phyloP scores from a whole-genome alignment of 805 yeast genomes.

The Ascoidea asiatica region DNA sequence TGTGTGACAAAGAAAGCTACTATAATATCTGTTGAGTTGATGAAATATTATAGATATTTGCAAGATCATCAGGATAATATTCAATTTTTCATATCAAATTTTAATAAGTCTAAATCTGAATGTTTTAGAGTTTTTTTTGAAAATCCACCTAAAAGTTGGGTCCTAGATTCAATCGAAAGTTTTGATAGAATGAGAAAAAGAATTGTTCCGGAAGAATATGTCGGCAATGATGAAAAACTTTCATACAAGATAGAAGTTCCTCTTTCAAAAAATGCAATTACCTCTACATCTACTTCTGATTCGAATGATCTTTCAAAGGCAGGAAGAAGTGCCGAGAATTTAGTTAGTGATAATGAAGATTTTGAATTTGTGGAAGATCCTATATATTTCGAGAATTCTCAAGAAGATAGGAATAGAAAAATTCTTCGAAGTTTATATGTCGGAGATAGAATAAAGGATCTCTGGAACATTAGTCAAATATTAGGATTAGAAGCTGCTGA shows the following conservation, averaged over 20 bases:
- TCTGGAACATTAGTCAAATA: constrained; percentile 67
- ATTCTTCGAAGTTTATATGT: constrained; percentile 54
- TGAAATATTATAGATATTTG: constrained; percentile 34
- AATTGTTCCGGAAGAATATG: constrained; percentile 38
- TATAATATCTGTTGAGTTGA: constrained; percentile 31
- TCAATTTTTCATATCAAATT: constrained; percentile 31
- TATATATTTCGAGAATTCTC: constrained; percentile 20
- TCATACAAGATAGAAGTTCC: constrained; percentile 29
- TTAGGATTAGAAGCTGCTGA: constrained; percentile 68
- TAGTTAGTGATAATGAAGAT: constrained; percentile 15
- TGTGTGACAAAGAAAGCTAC: constrained; percentile 21
- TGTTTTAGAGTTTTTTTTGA: constrained; percentile 20
- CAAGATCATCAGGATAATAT: constrained; percentile 59
- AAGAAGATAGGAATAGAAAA: constrained; percentile 62
- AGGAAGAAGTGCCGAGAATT: constrained; percentile 9
- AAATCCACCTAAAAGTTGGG: constrained; percentile 21
- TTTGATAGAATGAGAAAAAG: constrained; percentile 53
- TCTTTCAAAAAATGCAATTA: constrained; percentile 9
- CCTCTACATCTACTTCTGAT: neutral
- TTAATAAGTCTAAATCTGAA: constrained; percentile 33
- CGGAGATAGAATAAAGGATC: constrained; percentile 56
- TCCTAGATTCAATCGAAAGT: constrained; percentile 59
- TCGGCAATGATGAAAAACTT: constrained; percentile 29
- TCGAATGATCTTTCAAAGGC: neutral
- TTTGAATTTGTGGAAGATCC: constrained; percentile 33